Conservation (phyloP, 2,329 filamentous ascomycete species). For the Venturia effusa region DNA sequence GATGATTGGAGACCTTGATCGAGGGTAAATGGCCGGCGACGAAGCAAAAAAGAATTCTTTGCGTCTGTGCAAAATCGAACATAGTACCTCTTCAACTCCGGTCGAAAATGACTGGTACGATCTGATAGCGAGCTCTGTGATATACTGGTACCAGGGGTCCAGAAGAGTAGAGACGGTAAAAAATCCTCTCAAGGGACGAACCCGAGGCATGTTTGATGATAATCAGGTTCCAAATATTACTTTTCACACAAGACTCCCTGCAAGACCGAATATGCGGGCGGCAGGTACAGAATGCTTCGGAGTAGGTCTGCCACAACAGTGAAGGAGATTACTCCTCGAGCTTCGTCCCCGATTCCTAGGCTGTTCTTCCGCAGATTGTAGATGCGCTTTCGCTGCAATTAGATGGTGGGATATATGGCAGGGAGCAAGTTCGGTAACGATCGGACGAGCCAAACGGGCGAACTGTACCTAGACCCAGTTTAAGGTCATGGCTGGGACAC, state of each 20-base stretch:
- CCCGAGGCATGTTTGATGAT: background rate
- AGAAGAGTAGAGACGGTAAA: background rate
- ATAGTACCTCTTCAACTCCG: background rate
- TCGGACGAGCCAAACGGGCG: background rate
- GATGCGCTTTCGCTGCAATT: background rate
- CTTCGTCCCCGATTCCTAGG: background rate
- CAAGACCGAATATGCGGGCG: background rate
- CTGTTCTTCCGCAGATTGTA: background rate
- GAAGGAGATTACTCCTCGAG: background rate
- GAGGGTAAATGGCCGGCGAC: background rate
- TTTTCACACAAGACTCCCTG: constrained; percentile 2
- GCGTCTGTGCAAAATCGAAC: background rate
- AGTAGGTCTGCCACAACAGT: background rate
- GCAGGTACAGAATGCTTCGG: background rate
- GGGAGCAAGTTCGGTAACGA: background rate
- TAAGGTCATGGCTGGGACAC: background rate
- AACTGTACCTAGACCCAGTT: background rate
- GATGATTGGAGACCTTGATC: no score
- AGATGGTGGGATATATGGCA: background rate
- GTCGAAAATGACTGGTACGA: background rate
- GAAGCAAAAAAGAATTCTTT: background rate
- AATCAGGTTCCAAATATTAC: background rate
- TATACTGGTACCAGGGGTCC: background rate
- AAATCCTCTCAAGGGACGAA: background rate
- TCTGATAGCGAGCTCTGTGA: background rate